phyloP scores from a whole-genome alignment of 805 yeast genomes.

The Cyberlindnera veronae region DNA sequence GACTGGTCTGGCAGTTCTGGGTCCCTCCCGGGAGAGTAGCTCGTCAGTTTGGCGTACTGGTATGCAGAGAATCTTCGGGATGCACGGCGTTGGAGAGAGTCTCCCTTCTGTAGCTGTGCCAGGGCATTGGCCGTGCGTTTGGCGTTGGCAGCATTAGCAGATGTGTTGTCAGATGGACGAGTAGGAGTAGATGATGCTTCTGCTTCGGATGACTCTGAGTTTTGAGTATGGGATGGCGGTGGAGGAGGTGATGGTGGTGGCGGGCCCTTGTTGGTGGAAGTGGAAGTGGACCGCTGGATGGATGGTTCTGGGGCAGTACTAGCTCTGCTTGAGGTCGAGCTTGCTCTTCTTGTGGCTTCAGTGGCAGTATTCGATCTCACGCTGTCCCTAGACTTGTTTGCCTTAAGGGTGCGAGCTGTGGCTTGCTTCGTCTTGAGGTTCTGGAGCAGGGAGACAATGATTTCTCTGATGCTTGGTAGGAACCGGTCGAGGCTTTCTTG shows the following conservation, averaged over 20 bases:
- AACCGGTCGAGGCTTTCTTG: slow-evolving; percentile 77
- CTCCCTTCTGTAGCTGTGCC: slow-evolving; percentile 74
- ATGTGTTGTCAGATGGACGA: neutral
- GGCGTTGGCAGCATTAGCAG: neutral
- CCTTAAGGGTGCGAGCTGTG: slow-evolving; percentile 39
- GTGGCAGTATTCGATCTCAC: slow-evolving; percentile 14
- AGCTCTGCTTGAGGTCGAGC: neutral
- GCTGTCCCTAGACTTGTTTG: slow-evolving; percentile 24
- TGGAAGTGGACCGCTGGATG: neutral
- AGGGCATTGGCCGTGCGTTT: slow-evolving; percentile 49
- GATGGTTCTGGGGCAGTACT: slow-evolving; percentile 1
- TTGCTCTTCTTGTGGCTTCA: slow-evolving; percentile 11
- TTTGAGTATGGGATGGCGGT: slow-evolving; percentile 6
- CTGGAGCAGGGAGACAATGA: slow-evolving; percentile 75
- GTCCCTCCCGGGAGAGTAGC: slow-evolving; percentile 34
- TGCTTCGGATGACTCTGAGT: slow-evolving; percentile 7
- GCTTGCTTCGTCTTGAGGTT: slow-evolving; percentile 79
- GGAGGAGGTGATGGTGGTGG: neutral
- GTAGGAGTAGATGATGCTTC: slow-evolving; percentile 4
- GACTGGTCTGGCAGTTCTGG: slow-evolving; percentile 28
- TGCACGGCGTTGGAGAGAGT: slow-evolving; percentile 85
- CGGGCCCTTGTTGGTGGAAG: neutral
- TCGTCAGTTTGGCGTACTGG: slow-evolving; percentile 75
- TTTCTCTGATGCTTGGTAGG: slow-evolving; percentile 80
- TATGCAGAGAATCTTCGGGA: slow-evolving; percentile 92